Evolutionary conservation across 805 yeast genomes (phyloP).

Genomic region (Hermanozyma aechmeae): DNA sequence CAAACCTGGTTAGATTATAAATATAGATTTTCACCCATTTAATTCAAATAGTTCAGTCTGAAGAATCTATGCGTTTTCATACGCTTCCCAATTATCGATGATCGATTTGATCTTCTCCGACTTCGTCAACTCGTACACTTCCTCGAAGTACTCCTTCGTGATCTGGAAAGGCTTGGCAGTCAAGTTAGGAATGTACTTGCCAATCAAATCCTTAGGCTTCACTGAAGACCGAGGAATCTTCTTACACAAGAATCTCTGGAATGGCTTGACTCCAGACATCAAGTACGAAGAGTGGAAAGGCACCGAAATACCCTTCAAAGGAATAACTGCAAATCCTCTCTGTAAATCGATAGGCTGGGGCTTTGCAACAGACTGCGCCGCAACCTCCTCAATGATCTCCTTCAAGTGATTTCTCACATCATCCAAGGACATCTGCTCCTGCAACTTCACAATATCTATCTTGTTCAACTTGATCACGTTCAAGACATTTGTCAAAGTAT

Average conservation of each 20-base stretch:
- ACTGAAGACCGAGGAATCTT: slow-evolving; percentile 92
- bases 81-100: slow-evolving; percentile 92
- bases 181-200: slow-evolving; percentile 96
- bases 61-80: slow-evolving; percentile 44
- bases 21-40: too few species aligned
- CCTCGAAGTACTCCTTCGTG: slow-evolving; percentile 95
- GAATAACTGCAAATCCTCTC: slow-evolving; percentile 97
- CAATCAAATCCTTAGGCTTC: slow-evolving; percentile 86
- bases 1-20: too few species aligned
- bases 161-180: slow-evolving; percentile 96
- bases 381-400: slow-evolving; percentile 81
- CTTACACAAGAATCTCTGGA: slow-evolving; percentile 94
- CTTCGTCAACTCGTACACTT: slow-evolving; percentile 84
- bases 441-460: slow-evolving; percentile 83
- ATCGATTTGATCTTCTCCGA: slow-evolving; percentile 86
- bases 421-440: slow-evolving; percentile 73
- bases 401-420: slow-evolving; percentile 81
- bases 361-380: slow-evolving; percentile 74
- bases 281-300: slow-evolving; percentile 99
- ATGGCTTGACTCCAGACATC: slow-evolving; percentile 97
- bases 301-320: slow-evolving; percentile 97
- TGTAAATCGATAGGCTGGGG: slow-evolving; percentile 95
- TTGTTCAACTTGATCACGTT: slow-evolving; percentile 91
- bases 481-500: slow-evolving; percentile 85
- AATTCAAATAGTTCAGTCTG: not conserved